Evolutionary conservation across 2,329 filamentous ascomycete species (phyloP).

Genomic region (Colletotrichum liaoningense): DNA sequence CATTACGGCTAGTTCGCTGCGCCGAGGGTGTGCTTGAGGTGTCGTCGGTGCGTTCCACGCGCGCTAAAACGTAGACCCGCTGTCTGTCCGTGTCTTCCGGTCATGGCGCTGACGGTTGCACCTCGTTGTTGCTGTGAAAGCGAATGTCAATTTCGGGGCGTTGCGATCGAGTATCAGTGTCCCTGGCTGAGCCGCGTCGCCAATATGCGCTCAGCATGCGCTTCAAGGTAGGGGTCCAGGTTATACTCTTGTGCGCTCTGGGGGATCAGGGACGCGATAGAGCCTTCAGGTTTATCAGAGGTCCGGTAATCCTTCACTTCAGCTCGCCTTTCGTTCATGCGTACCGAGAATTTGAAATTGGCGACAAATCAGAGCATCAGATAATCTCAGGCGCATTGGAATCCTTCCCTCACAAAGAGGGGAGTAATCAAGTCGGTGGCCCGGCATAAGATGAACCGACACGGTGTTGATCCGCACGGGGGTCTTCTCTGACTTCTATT

Average conservation of each 20-base stretch:
- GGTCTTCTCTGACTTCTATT: constrained; percentile 7
- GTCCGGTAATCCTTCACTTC: not conserved
- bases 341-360: not conserved
- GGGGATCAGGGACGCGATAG: not conserved
- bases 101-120: not conserved
- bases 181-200: not conserved
- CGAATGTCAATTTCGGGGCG: not conserved
- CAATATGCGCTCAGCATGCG: not conserved
- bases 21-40: not conserved
- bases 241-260: not conserved
- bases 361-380: not conserved
- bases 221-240: constrained; percentile 1
- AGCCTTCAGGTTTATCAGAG: not conserved
- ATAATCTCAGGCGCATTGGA: not conserved
- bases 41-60: constrained; percentile 3
- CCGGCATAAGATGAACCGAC: constrained; percentile 15
- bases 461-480: constrained; percentile 6
- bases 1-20: not conserved
- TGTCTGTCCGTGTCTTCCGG: constrained; percentile 28
- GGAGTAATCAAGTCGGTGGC: not conserved
- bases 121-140: not conserved
- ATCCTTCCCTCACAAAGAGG: not conserved
- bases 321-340: not conserved
- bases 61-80: constrained; percentile 11
- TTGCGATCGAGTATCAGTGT: not conserved